Evolutionary conservation across 805 yeast genomes (phyloP), one percentile per base, ranked within the genome.

Genomic region (Grigorovia transvaalensis): DNA sequence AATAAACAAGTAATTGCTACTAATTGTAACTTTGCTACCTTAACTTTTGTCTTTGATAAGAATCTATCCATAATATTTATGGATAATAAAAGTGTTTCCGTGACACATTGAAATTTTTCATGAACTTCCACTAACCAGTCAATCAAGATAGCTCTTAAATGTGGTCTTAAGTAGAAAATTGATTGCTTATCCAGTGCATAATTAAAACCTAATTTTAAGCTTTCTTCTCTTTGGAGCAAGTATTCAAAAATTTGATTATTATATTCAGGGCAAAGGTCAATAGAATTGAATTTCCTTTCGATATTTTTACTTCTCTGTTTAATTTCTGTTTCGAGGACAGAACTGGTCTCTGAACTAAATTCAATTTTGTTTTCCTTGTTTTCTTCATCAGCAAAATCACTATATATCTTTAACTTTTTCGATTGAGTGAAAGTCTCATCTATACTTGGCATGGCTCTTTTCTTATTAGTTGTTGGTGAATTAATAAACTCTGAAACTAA

Each of bases 81-180:
- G 8, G 96, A 87, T 54, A 89, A 72, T 61, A 81, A 86, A 53
- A 89, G 75, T 12, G 96, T 88, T 68, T 89, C 96, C 1, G 95
- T 95, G 47, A 85, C 74, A 56, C 88, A 75, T 57, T 89, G 77
- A 69, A 89, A 89, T 64, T 87, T 78, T 59, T 81, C 74, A 72
- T 88, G 96, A 66, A 89, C 90, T 65, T 88, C 95, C 12, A 88
- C 87, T 57, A 89, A 74, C 97, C 97, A 89, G 68, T 89, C 96
- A 12, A 89, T 88, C 53, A 89, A 72, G 47, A 89, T 85, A 4
- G 89, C 81, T 58, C 97, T 78, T 87, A 86, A 83, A 55, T 80
- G 78, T 53, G 96, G 95, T 60, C 84, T 80, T 58, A 88, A 67
- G 54, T 81, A 80, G 48, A 78, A 76, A 65, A 83, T 87, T 67